These are phyloP conservation scores for Botrytis squamosa DNA, from an alignment of 2,329 filamentous ascomycete species.

Conservation along the genomic window DNA sequence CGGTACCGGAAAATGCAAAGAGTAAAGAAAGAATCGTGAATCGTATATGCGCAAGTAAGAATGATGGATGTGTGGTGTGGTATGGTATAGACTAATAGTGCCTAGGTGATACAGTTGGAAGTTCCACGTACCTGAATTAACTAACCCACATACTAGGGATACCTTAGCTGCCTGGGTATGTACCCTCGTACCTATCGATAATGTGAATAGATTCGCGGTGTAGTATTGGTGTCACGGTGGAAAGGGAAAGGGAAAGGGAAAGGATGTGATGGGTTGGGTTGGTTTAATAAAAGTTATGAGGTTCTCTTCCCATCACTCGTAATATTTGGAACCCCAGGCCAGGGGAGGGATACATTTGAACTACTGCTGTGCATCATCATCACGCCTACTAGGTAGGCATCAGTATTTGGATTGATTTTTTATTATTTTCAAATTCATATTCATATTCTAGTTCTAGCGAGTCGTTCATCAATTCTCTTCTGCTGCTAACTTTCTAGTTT, in stretches of 20 bases:
- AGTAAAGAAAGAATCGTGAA: not conserved
- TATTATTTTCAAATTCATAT: too few species aligned
- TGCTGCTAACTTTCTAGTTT: not conserved
- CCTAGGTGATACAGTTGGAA: not conserved
- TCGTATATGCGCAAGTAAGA: conserved; percentile 4
- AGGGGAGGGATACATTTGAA: not conserved
- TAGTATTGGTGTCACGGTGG: not conserved
- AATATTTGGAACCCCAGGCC: not conserved
- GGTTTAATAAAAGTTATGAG: not conserved
- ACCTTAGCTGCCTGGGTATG: not conserved
- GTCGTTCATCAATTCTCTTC: not conserved
- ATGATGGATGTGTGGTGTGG: not conserved
- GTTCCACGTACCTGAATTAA: conserved; percentile 4
- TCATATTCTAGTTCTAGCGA: not conserved
- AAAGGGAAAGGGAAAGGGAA: too few species aligned
- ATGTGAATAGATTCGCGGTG: conserved; percentile 1
- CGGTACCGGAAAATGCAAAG: not conserved
- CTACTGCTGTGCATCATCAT: conserved; percentile 10
- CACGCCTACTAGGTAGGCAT: not conserved
- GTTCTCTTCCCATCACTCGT: not conserved
- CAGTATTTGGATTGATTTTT: not conserved
- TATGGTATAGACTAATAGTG: too few species aligned
- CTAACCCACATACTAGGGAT: not conserved
- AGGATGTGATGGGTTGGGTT: not conserved
- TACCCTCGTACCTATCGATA: not conserved